A percentile compares a stretch with the other conserved stretches of the same genome.
Conservation (phyloP, 805 yeast species). For the Starmerella stigmatis region DNA sequence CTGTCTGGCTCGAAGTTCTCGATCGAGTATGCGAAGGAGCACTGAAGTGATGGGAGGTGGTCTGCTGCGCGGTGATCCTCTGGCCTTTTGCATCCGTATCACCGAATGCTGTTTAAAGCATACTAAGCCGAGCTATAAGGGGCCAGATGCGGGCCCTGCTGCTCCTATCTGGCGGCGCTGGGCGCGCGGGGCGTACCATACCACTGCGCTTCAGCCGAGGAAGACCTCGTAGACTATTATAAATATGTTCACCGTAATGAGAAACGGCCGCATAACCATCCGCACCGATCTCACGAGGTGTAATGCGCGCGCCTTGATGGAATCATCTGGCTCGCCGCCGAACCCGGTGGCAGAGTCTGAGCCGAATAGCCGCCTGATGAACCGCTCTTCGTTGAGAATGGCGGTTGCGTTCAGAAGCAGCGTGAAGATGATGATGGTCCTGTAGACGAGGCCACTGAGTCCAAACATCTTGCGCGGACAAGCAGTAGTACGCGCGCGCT, state of each 20-base stretch:
- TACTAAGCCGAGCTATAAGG: too few species aligned
- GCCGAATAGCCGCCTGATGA: constrained; percentile 51
- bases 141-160: too few species aligned
- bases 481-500: too few species aligned
- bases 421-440: constrained; percentile 23
- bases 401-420: constrained; percentile 65
- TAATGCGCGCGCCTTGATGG: constrained; percentile 50
- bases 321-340: constrained; percentile 36
- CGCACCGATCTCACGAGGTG: constrained; percentile 63
- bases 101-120: too few species aligned
- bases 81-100: too few species aligned
- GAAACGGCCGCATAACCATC: constrained; percentile 64
- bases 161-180: too few species aligned
- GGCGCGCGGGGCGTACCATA: too few species aligned
- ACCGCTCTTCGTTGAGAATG: constrained; percentile 68
- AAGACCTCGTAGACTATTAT: constrained; percentile 62
- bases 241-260: constrained; percentile 54
- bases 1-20: too few species aligned
- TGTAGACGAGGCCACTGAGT: constrained; percentile 31
- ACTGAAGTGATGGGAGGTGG: too few species aligned
- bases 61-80: too few species aligned
- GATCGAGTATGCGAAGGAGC: too few species aligned
- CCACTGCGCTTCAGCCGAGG: constrained; percentile 51
- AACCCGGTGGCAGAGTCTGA: constrained; percentile 31
- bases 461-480: constrained; percentile 32